Conservation (phyloP, 2,329 filamentous ascomycete species). For the Fusarium succisae region DNA sequence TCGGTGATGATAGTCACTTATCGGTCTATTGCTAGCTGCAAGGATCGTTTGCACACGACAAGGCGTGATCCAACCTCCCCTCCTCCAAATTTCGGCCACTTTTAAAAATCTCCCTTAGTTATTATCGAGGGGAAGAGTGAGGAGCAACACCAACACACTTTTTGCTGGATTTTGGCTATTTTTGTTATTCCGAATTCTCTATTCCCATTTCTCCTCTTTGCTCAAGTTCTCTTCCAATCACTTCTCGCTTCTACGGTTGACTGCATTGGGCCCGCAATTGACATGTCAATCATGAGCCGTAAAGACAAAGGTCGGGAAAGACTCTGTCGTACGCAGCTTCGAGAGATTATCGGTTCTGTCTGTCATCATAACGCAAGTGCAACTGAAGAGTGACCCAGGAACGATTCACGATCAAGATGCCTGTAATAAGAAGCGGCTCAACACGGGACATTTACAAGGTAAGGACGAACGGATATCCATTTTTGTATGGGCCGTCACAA, state of each 20-base stretch:
- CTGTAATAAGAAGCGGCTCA: slow-evolving; percentile 5
- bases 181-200: neutral
- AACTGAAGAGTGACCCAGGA: slow-evolving; percentile 10
- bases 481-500: neutral
- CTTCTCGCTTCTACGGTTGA: slow-evolving; percentile 31
- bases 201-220: neutral
- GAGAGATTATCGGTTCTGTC: slow-evolving; percentile 1
- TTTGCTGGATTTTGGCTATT: neutral
- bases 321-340: slow-evolving; percentile 28
- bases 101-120: slow-evolving; percentile 2
- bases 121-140: neutral
- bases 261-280: slow-evolving; percentile 34
- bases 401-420: slow-evolving; percentile 12
- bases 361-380: slow-evolving; percentile 22
- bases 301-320: slow-evolving; percentile 33
- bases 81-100: slow-evolving; percentile 14
- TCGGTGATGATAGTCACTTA: slow-evolving; percentile 10
- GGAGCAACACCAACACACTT: slow-evolving; percentile 1
- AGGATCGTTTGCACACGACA: slow-evolving; percentile 30
- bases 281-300: slow-evolving; percentile 34
- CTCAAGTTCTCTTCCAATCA: slow-evolving; percentile 7
- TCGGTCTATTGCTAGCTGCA: slow-evolving; percentile 9
- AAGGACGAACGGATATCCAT: slow-evolving; percentile 1
- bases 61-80: slow-evolving; percentile 30
- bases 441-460: slow-evolving; percentile 20